Evolutionary conservation across 2,329 filamentous ascomycete species (phyloP), one percentile per base, ranked within the genome.

Genomic region (Phoma sp.): DNA sequence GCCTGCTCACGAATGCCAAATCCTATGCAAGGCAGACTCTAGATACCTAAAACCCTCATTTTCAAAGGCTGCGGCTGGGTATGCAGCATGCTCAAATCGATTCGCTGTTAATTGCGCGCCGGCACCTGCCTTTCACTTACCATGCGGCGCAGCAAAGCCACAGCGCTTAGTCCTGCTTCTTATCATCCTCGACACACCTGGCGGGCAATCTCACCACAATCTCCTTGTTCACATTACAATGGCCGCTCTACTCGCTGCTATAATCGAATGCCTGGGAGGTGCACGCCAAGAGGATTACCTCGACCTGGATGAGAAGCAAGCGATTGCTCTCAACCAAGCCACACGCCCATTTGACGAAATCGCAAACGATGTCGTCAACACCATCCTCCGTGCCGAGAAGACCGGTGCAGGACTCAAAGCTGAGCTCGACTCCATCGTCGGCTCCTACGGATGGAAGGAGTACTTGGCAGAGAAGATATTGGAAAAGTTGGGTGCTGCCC

Each of bases 381-480:
- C 58, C n/a, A 52, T 72, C 11, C 27, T 65, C 6, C 30, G 30
- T 6, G 59, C 55, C 25, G 55, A 65, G 10, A 61, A 66, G 4
- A 55, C 55, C n/a, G 54, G 60, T 14, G 36, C 48, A 9, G 47
- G 50, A 3, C 61, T 73, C 0, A 54, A 54, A 5, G 55, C 57
- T 36, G 48, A 62, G 10, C 61, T 73, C n/a, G 60, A 72, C 24
- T 47, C 64, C 37, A 59, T 66, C 27, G 60, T 74, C 11, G 55
- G 63, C 14, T 38, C 59, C 2, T 53, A 55, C 9, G 65, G 68
- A 32, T 76, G 70, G 72, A 68, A 58, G 8, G 63, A 73, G 40
- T 63, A 62, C 25, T 48, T 75, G 13, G 69, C 71, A 0, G 58
- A 72, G 35, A 61, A 57, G 40, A 46, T 71, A 6, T 56, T 76